Conservation (phyloP, 768 basidiomycete species). For the Butyriboletus loyo region DNA sequence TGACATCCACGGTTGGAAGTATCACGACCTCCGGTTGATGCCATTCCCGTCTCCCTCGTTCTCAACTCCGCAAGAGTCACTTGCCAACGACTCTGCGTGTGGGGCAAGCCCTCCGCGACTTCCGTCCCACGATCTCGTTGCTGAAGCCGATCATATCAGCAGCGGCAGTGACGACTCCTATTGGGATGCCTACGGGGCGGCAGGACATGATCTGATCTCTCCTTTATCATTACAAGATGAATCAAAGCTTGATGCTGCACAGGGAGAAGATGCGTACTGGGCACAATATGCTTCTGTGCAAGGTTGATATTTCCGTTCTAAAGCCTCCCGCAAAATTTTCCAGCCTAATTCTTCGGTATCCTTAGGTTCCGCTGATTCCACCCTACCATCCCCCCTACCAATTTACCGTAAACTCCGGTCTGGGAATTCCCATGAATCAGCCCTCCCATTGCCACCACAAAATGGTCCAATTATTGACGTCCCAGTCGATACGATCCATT, state of each 20-base stretch:
- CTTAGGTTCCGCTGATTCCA: constrained; percentile 71
- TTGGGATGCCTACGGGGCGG: constrained; percentile 62
- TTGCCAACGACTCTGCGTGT: constrained; percentile 23
- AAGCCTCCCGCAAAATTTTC: background rate
- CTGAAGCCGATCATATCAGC: constrained; percentile 21
- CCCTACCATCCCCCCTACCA: constrained; percentile 51
- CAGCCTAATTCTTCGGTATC: background rate
- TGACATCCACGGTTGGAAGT: constrained; percentile 54
- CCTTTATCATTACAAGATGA: constrained; percentile 17
- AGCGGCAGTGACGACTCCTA: constrained; percentile 51
- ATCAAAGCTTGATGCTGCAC: constrained; percentile 8
- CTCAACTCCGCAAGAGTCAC: constrained; percentile 26
- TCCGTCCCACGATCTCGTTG: background rate
- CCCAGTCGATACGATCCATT: constrained; percentile 19
- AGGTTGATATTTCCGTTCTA: constrained; percentile 41
- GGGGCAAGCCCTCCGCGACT: background rate
- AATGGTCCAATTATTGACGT: constrained; percentile 9
- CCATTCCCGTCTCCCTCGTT: constrained; percentile 56
- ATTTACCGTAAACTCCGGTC: constrained; percentile 27
- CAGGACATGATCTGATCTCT: constrained; percentile 29
- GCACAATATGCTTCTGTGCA: constrained; percentile 69
- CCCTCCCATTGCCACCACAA: constrained; percentile 4
- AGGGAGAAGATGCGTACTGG: constrained; percentile 68
- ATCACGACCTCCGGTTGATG: constrained; percentile 67
- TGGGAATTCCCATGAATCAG: background rate